Conservation (phyloP, 2,329 filamentous ascomycete species). For the Penicillium sp. region DNA sequence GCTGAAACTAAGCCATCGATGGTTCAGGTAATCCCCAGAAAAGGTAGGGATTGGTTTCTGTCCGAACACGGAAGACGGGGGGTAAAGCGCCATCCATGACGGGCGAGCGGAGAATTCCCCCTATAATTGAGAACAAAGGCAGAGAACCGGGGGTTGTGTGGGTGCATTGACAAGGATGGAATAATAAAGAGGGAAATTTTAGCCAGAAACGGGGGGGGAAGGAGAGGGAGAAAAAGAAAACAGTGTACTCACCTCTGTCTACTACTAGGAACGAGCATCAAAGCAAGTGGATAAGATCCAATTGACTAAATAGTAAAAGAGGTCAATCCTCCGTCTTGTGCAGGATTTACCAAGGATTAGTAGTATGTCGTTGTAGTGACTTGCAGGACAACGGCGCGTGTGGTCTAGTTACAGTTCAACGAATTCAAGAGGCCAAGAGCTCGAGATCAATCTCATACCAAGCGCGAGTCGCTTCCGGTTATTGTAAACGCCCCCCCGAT, state of each 20-base stretch:
- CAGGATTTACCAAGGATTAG: conserved; percentile 1
- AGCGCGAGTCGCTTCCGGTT: neutral
- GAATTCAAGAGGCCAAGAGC: conserved; percentile 1
- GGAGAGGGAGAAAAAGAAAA: conserved; percentile 7
- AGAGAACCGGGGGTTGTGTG: neutral
- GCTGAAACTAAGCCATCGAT: neutral
- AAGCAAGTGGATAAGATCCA: conserved; percentile 3
- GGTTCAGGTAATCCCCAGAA: neutral
- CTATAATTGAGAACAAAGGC: neutral
- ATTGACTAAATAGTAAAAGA: conserved; percentile 8
- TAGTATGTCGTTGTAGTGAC: conserved; percentile 3
- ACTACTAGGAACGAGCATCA: neutral
- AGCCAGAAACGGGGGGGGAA: conserved; percentile 3
- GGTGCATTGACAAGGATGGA: conserved; percentile 2
- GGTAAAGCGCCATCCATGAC: neutral
- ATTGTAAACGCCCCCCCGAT: conserved; percentile 10
- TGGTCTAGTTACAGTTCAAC: conserved; percentile 3
- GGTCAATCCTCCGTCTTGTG: conserved; percentile 6
- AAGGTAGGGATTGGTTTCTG: neutral
- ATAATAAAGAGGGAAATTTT: neutral
- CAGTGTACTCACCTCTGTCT: conserved; percentile 16
- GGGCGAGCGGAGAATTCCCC: neutral
- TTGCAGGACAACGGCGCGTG: conserved; percentile 1
- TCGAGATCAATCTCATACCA: conserved; percentile 8
- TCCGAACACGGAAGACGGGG: neutral